Base-by-base conservation (phyloP, 179 eudicot species). In the Pouteria campechiana region DNA sequence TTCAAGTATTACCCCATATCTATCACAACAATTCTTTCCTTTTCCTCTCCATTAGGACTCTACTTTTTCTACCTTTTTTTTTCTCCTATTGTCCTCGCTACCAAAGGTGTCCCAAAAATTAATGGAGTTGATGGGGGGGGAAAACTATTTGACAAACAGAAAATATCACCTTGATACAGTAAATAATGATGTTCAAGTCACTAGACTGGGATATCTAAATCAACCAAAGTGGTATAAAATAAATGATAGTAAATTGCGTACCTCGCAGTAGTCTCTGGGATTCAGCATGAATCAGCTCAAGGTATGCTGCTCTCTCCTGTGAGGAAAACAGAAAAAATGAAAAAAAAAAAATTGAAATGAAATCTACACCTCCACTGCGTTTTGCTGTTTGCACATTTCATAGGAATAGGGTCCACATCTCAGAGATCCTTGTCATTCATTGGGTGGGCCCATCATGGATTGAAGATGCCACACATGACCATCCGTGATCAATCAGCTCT, bases 251-350 rank as follows among this genome's bases (percentile, higher is more conserved):
- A 31, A 34, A 32, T 3, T 7, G 22, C 6, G 32, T 48, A 86
- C 95, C 95, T 71, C 95, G 63, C 65, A 86, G 62, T 10, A 78
- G 58, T 34, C 83, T 76, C 72, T 86, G 95, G 53, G 74, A 75
- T 46, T 86, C 93, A 18, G 67, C 81, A 52, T 74, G 80, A 55
- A 78, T 92, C 47, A 75, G 79, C 42, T 72, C 54, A 46, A 65
- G 49, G 29, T 64, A 60, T 22, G 54, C 65, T 57, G 50, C 64
- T 19, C 75, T 68, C 44, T 73, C 93, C 95, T 86, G 60, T 4
- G 55, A 23, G 21, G 15, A 32, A 8, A 28, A 39, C 19, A 43
- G 1, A 27, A 25, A 12, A 22, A 37, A 12, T 21, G 21, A 38
- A 40, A 35, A 40, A 0, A 8, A 23, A 7, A 47, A 30, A 32